phyloP scores from a whole-genome alignment of 192 early-diverging fungal species.

The Chytriomyces sp. region DNA sequence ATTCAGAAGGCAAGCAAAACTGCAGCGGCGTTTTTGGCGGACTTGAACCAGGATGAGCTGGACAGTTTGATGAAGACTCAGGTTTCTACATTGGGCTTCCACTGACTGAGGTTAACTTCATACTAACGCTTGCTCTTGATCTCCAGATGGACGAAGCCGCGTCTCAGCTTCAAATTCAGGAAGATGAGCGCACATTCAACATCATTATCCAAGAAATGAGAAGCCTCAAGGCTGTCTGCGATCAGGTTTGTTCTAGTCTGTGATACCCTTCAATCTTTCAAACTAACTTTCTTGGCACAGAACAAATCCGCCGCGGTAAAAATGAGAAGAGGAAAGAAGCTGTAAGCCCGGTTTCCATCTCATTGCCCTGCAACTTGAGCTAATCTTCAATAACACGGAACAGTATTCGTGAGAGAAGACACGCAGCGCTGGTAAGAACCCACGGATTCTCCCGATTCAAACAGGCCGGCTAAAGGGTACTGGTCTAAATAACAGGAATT shows the following conservation, averaged over 20 bases:
- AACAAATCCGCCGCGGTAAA: not conserved
- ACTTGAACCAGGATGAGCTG: not conserved
- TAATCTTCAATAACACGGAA: not conserved
- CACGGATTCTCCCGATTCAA: not conserved
- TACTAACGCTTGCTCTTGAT: too few species aligned
- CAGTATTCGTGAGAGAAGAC: not conserved
- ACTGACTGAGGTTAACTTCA: too few species aligned
- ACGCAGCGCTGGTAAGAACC: not conserved
- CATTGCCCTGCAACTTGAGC: not conserved
- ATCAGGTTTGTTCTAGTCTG: not conserved
- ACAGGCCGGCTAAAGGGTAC: not conserved
- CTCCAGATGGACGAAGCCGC: not conserved
- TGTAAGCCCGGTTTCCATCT: not conserved
- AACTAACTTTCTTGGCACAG: not conserved
- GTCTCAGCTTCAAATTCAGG: not conserved
- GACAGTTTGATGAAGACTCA: not conserved
- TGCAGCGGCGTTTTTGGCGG: not conserved
- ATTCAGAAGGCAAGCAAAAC: not conserved
- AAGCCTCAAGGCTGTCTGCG: not conserved
- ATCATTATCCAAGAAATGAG: not conserved
- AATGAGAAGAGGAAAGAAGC: not conserved
- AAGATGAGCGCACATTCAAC: not conserved
- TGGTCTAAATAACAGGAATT: not conserved
- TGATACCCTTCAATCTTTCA: not conserved
- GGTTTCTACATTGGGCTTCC: not conserved